Conservation (phyloP, 306 rosid species). For the Potentilla sterilis region DNA sequence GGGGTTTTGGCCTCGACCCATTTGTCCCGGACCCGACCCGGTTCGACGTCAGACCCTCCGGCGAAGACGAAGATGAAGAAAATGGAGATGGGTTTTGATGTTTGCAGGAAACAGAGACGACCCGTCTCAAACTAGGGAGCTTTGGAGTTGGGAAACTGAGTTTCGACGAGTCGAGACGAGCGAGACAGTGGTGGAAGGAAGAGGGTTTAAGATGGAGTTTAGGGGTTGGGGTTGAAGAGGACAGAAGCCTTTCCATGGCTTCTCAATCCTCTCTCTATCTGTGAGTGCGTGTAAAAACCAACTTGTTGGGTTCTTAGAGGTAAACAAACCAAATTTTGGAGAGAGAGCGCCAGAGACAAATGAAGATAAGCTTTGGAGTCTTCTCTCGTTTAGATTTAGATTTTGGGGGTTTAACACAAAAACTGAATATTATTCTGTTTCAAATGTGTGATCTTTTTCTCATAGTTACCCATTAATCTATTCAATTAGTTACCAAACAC, state of each 20-base stretch:
- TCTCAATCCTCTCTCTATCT: conserved; percentile 15
- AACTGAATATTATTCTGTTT: neutral
- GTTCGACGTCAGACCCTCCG: conserved; percentile 30
- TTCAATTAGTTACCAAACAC: neutral
- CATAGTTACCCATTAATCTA: too few species aligned
- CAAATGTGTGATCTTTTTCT: neutral
- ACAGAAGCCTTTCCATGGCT: conserved; percentile 88
- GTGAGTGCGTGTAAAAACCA: neutral
- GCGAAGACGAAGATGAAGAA: conserved; percentile 24
- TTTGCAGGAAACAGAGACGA: conserved; percentile 36
- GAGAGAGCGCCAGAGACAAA: neutral
- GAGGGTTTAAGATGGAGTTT: conserved; percentile 28
- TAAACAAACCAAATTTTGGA: conserved; percentile 19
- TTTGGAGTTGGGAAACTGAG: conserved; percentile 33
- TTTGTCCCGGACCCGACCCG: too few species aligned
- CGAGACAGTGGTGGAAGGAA: conserved; percentile 30
- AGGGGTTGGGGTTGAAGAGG: conserved; percentile 51
- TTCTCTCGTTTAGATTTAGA: neutral
- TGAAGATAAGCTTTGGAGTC: conserved; percentile 36
- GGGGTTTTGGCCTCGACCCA: conserved; percentile 30
- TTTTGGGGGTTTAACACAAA: conserved; percentile 11
- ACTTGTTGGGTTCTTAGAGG: conserved; percentile 1
- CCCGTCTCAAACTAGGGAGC: conserved; percentile 26
- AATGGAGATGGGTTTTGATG: conserved; percentile 34
- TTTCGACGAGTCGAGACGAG: conserved; percentile 35